Evolutionary conservation across 1,284 basidiomycete genomes (phyloP).

Genomic region (Sutorius eximius): DNA sequence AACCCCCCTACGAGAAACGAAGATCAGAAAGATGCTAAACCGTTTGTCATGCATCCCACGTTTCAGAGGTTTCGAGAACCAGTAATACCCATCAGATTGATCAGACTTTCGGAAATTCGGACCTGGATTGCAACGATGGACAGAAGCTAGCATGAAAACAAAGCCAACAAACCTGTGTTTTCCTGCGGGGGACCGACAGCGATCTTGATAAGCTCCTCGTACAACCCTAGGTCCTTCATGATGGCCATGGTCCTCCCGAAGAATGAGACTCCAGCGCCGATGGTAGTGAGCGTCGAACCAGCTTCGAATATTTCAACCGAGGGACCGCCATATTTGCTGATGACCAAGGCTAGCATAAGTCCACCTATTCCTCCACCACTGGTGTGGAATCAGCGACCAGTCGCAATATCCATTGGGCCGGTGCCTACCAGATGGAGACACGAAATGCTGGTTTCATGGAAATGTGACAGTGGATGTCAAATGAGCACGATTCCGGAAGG

Average conservation of each 20-base stretch:
- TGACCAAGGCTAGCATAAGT: slow-evolving; percentile 36
- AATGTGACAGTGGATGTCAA: background rate
- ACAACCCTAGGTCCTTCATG: slow-evolving; percentile 36
- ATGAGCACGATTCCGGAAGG: background rate
- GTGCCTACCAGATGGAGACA: slow-evolving; percentile 15
- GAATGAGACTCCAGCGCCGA: slow-evolving; percentile 40
- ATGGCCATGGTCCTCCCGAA: slow-evolving; percentile 38
- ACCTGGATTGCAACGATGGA: slow-evolving; percentile 3
- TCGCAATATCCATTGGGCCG: background rate
- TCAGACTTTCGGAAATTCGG: slow-evolving; percentile 26
- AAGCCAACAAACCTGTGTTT: slow-evolving; percentile 11
- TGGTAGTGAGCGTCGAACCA: slow-evolving; percentile 34
- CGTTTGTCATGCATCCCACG: background rate
- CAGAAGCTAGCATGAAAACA: background rate
- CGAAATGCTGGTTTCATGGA: slow-evolving; percentile 10
- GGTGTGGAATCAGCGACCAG: background rate
- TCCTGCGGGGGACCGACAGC: slow-evolving; percentile 10
- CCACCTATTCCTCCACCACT: slow-evolving; percentile 44
- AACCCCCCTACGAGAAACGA: slow-evolving; percentile 22
- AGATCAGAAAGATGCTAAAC: background rate
- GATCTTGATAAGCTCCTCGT: slow-evolving; percentile 17
- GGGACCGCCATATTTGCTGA: slow-evolving; percentile 27
- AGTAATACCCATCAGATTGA: slow-evolving; percentile 24
- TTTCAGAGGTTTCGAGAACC: slow-evolving; percentile 18
- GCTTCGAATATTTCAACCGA: slow-evolving; percentile 39